phyloP scores from a whole-genome alignment of 2,329 filamentous ascomycete species.

The Fusarium kyushuense region DNA sequence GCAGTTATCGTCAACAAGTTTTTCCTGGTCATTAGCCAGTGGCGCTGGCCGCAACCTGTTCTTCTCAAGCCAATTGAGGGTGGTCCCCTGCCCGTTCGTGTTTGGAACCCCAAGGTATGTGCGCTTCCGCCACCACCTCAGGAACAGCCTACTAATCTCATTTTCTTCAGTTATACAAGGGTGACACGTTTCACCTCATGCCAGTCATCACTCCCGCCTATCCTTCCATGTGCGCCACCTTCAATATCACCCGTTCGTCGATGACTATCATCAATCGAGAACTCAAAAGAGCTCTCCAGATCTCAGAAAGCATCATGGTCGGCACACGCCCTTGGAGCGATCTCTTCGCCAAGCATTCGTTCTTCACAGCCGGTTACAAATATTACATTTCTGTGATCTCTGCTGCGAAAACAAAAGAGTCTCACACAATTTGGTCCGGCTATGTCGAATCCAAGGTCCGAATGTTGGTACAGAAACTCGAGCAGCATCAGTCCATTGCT shows the following conservation, averaged over 20 bases:
- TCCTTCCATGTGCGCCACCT: constrained; percentile 97
- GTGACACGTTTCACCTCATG: constrained; percentile 91
- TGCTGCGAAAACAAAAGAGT: constrained; percentile 84
- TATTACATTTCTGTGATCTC: constrained; percentile 93
- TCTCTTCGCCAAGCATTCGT: constrained; percentile 88
- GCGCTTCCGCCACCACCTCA: neutral
- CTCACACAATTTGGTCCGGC: constrained; percentile 88
- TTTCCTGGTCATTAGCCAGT: constrained; percentile 89
- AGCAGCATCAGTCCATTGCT: constrained; percentile 82
- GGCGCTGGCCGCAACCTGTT: constrained; percentile 96
- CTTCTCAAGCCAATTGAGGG: constrained; percentile 89
- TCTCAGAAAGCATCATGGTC: constrained; percentile 82
- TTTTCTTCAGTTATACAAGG: constrained; percentile 73
- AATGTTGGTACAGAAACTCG: constrained; percentile 84
- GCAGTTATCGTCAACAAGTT: constrained; percentile 93
- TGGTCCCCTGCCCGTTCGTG: constrained; percentile 81
- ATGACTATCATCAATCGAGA: constrained; percentile 87
- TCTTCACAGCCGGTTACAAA: constrained; percentile 93
- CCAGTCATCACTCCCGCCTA: constrained; percentile 98
- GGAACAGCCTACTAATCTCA: constrained; percentile 5
- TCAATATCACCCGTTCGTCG: constrained; percentile 90
- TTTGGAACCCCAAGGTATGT: constrained; percentile 91
- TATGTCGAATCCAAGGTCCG: constrained; percentile 94
- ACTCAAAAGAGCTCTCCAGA: constrained; percentile 79
- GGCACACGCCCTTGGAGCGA: constrained; percentile 86